These are phyloP conservation scores for Mycena maculata DNA, from an alignment of 768 basidiomycete species.

Conservation along the genomic window DNA sequence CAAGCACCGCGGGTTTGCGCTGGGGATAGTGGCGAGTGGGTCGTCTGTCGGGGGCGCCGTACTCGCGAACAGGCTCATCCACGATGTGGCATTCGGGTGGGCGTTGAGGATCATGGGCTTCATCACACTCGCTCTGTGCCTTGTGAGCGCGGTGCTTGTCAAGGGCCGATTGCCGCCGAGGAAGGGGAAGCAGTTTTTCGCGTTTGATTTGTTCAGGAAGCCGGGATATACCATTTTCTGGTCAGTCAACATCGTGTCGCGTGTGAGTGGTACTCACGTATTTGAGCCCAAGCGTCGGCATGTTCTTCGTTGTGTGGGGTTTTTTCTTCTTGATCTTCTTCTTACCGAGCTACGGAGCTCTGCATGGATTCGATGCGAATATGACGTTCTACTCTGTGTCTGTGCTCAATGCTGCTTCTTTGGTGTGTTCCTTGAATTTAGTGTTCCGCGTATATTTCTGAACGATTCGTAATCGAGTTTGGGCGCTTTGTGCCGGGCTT, in stretches of 20 bases:
- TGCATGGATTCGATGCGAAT: slow-evolving; percentile 33
- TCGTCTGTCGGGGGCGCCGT: slow-evolving; percentile 37
- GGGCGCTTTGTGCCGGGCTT: slow-evolving; percentile 27
- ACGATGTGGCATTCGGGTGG: slow-evolving; percentile 35
- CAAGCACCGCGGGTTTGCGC: slow-evolving; percentile 33
- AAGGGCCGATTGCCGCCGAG: slow-evolving; percentile 32
- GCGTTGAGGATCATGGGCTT: slow-evolving; percentile 32
- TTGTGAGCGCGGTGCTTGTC: slow-evolving; percentile 25
- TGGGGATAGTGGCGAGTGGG: slow-evolving; percentile 36
- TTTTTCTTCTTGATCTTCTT: slow-evolving; percentile 35
- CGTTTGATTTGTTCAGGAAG: slow-evolving; percentile 27
- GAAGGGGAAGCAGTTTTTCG: slow-evolving; percentile 29
- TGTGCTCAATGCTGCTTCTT: slow-evolving; percentile 35
- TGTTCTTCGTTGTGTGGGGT: slow-evolving; percentile 20
- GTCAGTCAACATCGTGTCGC: slow-evolving; percentile 13
- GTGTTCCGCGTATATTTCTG: neutral
- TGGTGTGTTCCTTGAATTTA: slow-evolving; percentile 23
- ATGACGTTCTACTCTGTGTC: slow-evolving; percentile 38
- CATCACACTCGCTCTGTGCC: slow-evolving; percentile 28
- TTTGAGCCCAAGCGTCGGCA: slow-evolving; percentile 4
- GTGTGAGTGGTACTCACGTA: neutral
- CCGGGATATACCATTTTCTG: slow-evolving; percentile 34
- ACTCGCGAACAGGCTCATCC: slow-evolving; percentile 30
- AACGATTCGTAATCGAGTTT: slow-evolving; percentile 1
- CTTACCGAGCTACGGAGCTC: slow-evolving; percentile 33